phyloP scores from a whole-genome alignment of 2,329 filamentous ascomycete species.

The Juglanconis oblonga region DNA sequence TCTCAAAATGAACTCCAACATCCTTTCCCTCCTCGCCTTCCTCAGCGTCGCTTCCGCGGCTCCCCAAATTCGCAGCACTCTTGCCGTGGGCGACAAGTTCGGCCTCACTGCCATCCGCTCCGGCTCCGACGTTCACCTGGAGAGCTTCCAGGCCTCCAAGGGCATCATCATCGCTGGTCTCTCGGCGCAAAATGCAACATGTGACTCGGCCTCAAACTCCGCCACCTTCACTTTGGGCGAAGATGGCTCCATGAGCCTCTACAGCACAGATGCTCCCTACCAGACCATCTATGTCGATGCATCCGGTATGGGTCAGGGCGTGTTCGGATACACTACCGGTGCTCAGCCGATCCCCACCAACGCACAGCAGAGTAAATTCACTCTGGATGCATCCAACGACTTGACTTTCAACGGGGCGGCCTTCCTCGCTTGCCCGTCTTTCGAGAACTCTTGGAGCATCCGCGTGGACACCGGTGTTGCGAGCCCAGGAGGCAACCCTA shows the following conservation, averaged over 20 bases:
- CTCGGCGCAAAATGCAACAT: constrained; percentile 45
- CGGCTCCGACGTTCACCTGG: constrained; percentile 46
- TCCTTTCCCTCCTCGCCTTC: constrained; percentile 57
- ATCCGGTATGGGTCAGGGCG: constrained; percentile 57
- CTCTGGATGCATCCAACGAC: constrained; percentile 38
- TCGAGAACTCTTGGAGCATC: constrained; percentile 40
- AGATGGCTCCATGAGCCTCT: constrained; percentile 46
- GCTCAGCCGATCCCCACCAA: constrained; percentile 36
- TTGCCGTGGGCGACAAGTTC: constrained; percentile 32
- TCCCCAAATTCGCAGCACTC: constrained; percentile 25
- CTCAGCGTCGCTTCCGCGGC: constrained; percentile 32
- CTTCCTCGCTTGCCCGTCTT: constrained; percentile 52
- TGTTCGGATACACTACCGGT: constrained; percentile 50
- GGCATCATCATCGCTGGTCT: constrained; percentile 43
- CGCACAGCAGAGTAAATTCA: constrained; percentile 46
- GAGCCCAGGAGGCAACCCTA: constrained; percentile 34
- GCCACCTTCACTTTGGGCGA: constrained; percentile 49
- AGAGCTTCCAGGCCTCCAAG: constrained; percentile 40
- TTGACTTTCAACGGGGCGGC: constrained; percentile 42
- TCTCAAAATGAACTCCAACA: constrained; percentile 38
- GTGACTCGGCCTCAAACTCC: constrained; percentile 37
- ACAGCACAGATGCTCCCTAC: constrained; percentile 35
- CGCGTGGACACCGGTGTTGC: constrained; percentile 31
- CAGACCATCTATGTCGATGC: constrained; percentile 55
- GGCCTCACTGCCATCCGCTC: constrained; percentile 48